A percentile compares a stretch with the other conserved stretches of the same genome.
Conservation (phyloP, 164 flowering plant species). For the Macadamia tetraphylla region DNA sequence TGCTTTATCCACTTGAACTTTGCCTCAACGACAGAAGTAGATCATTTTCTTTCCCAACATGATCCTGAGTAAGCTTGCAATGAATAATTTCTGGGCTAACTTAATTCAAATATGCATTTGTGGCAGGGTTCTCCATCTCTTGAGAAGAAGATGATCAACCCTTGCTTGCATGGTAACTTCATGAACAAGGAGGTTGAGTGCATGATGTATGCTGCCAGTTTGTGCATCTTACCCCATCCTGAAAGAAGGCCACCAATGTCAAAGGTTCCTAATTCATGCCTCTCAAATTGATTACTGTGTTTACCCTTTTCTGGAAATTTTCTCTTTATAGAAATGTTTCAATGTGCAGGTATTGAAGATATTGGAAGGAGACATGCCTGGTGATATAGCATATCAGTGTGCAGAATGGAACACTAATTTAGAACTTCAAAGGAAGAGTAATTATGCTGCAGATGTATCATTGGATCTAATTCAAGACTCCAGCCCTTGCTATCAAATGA, state of each 20-base stretch:
- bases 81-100: not conserved
- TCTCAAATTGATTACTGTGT: not conserved
- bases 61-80: not conserved
- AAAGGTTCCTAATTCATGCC: constrained; percentile 17
- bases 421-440: constrained; percentile 2
- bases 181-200: constrained; percentile 20
- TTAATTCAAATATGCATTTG: not conserved
- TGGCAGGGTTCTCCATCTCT: constrained; percentile 24
- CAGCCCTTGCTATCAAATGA: constrained; percentile 3
- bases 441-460: not conserved
- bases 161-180: constrained; percentile 17
- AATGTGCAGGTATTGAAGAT: constrained; percentile 26
- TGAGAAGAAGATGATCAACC: constrained; percentile 22
- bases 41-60: not conserved
- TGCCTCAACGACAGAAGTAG: not conserved
- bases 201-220: constrained; percentile 33
- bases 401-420: constrained; percentile 2
- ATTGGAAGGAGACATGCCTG: constrained; percentile 29
- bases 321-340: not conserved
- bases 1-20: not conserved
- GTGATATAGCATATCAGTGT: constrained; percentile 9
- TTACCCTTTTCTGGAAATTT: not conserved
- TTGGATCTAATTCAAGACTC: constrained; percentile 5
- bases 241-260: constrained; percentile 36
- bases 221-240: constrained; percentile 28